Conservation (phyloP, 1,139 yeast species). For the Insectozyma bohioensis region DNA sequence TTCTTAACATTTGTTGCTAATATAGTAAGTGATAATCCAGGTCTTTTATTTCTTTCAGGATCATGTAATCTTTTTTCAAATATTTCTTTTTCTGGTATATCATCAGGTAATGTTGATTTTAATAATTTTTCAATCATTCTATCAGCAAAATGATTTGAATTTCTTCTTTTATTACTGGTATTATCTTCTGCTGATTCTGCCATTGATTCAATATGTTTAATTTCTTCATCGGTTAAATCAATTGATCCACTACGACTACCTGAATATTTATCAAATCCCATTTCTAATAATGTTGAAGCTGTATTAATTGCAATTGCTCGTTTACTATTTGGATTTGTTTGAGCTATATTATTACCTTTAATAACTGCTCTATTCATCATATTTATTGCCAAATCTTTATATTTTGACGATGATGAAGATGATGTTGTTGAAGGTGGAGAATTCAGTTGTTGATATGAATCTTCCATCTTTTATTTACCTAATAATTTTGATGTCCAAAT, state of each 20-base stretch:
- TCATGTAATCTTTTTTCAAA: slow-evolving; percentile 46
- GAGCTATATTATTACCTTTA: slow-evolving; percentile 24
- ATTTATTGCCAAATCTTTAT: slow-evolving; percentile 13
- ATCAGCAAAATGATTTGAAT: slow-evolving; percentile 52
- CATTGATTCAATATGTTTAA: slow-evolving; percentile 19
- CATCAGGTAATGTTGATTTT: slow-evolving; percentile 42
- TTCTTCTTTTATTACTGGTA: slow-evolving; percentile 8
- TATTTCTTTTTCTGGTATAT: slow-evolving; percentile 45
- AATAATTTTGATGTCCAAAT: too few relatives aligned
- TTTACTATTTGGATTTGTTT: slow-evolving; percentile 34
- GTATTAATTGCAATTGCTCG: slow-evolving; percentile 57
- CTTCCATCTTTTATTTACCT: too few relatives aligned
- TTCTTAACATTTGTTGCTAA: slow-evolving; percentile 52
- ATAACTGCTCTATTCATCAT: slow-evolving; percentile 16
- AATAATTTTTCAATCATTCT: slow-evolving; percentile 53
- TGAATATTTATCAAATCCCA: slow-evolving; percentile 44
- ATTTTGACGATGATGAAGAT: slow-evolving; percentile 7
- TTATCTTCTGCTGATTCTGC: slow-evolving; percentile 27
- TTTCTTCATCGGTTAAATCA: slow-evolving; percentile 19
- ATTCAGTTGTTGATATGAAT: slow-evolving; percentile 3
- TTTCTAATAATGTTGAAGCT: slow-evolving; percentile 55
- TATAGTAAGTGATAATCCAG: slow-evolving; percentile 50
- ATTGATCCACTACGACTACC: slow-evolving; percentile 15
- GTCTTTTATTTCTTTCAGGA: slow-evolving; percentile 43
- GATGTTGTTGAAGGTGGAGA: slow-evolving; percentile 7